Base-by-base conservation (phyloP, 2,329 filamentous ascomycete genomes). In the Colletotrichum coccodes region DNA sequence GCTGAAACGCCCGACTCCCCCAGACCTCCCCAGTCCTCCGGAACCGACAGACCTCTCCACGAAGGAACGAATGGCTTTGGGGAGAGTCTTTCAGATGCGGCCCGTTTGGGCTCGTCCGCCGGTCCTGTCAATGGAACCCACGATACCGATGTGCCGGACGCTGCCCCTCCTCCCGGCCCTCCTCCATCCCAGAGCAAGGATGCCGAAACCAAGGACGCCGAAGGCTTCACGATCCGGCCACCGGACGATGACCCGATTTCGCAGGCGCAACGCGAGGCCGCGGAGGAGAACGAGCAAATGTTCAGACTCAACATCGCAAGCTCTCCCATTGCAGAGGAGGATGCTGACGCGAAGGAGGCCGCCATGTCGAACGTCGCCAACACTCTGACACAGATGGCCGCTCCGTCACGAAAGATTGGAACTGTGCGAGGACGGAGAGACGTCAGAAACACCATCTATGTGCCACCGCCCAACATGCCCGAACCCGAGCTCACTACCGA, bases 371-470 rank as follows among this genome's bases (percentile, higher is more conserved):
- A 87, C 74, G 90, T 96, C 54, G 90, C 91, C 34, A 94, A 91
- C 74, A 92, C 91, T 2, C 82, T 97, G 42, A 90, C 91, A 64
- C 83, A 84, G 42, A 80, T 86, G 75, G 85, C 89, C 30, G 87
- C 90, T 64, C 90, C 94, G 23, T 87, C 88, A 64, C 89, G 92
- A 30, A 92, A 90, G 75, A 83, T 88, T 16, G 92, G 93, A 52
- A 98, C 94, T 16, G 84, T 97, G 18, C 89, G 96, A 73, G 96
- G 96, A 59, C 92, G 96, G 70, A 89, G 96, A 76, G 95, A 98
- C 78, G 94, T 97, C 71, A 90, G 95, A 68, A 97, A 97, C 79
- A 98, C 95, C 1, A 91, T 97, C 62, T 95, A 96, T 76, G 86
- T 95, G 71, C 91, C 93, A 11, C 78, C 81, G 4, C 72, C 78